These are phyloP conservation scores for Myxozyma kluyveri DNA, from an alignment of 805 yeast species.

Conservation along the genomic window DNA sequence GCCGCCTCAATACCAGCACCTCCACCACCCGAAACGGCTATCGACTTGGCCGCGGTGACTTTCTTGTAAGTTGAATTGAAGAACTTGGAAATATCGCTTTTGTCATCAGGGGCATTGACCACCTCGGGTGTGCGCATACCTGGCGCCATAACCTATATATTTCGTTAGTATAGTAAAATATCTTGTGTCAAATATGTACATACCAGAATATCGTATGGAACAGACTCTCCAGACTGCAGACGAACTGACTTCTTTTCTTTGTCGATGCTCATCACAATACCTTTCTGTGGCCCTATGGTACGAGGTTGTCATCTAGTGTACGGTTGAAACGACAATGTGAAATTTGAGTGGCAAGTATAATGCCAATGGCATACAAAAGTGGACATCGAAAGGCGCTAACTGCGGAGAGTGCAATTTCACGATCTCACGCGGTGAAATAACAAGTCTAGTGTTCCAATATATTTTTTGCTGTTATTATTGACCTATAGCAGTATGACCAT, in stretches of 20 bases:
- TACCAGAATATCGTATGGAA: neutral
- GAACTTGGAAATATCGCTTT: neutral
- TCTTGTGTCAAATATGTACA: neutral
- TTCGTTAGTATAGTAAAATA: neutral
- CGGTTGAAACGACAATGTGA: too few species aligned
- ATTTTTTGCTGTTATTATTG: too few species aligned
- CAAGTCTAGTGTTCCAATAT: too few species aligned
- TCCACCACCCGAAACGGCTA: slow-evolving; percentile 46
- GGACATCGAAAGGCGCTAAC: too few species aligned
- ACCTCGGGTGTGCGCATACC: neutral
- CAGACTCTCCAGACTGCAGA: neutral
- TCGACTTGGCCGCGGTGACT: neutral
- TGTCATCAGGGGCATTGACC: neutral
- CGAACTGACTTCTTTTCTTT: neutral
- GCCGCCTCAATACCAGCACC: slow-evolving; percentile 52
- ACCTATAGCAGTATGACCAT: too few species aligned
- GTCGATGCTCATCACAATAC: neutral
- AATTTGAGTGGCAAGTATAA: too few species aligned
- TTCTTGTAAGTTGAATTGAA: neutral
- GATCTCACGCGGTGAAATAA: too few species aligned
- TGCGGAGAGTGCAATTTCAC: too few species aligned
- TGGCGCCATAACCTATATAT: neutral
- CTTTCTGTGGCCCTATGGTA: too few species aligned
- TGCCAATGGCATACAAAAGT: too few species aligned
- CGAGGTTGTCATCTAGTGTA: too few species aligned